Conservation (phyloP, 2,329 filamentous ascomycete genomes). For the Pseudophaeomoniella oleicola region DNA sequence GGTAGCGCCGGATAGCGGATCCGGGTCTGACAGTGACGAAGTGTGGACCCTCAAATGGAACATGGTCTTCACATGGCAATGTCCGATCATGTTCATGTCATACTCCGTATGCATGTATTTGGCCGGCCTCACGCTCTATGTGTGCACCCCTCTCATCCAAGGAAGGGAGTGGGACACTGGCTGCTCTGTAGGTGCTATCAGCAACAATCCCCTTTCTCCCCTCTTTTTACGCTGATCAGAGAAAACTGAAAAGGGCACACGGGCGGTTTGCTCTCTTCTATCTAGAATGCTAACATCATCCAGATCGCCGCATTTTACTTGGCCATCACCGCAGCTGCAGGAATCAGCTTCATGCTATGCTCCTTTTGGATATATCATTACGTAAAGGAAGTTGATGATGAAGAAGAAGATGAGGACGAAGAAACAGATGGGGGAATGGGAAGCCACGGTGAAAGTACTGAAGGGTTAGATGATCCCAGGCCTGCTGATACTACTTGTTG, state of each 20-base stretch:
- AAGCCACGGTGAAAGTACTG: too few species aligned
- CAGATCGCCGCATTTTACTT: background rate
- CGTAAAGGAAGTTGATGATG: background rate
- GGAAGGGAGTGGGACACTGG: background rate
- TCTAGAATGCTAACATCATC: background rate
- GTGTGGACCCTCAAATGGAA: slow-evolving; percentile 6
- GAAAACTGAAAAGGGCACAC: too few species aligned
- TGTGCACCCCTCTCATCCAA: background rate
- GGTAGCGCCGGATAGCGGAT: background rate
- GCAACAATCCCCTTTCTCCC: too few species aligned
- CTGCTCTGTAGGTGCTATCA: background rate
- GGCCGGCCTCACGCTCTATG: background rate
- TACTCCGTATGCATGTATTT: slow-evolving; percentile 1
- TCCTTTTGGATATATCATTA: background rate
- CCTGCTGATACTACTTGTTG: too few species aligned
- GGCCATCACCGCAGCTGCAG: background rate
- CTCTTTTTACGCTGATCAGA: too few species aligned
- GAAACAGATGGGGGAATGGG: too few species aligned
- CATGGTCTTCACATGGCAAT: slow-evolving; percentile 8
- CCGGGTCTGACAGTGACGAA: background rate
- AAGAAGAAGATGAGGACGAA: background rate
- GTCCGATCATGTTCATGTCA: slow-evolving; percentile 1
- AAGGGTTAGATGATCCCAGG: too few species aligned
- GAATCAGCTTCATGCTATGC: background rate
- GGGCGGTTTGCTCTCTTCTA: background rate